A percentile compares a stretch with the other conserved stretches of the same genome.
Evolutionary conservation across 371 early-diverging fungal species (phyloP).

Genomic region (Lichtheimia corymbifera): DNA sequence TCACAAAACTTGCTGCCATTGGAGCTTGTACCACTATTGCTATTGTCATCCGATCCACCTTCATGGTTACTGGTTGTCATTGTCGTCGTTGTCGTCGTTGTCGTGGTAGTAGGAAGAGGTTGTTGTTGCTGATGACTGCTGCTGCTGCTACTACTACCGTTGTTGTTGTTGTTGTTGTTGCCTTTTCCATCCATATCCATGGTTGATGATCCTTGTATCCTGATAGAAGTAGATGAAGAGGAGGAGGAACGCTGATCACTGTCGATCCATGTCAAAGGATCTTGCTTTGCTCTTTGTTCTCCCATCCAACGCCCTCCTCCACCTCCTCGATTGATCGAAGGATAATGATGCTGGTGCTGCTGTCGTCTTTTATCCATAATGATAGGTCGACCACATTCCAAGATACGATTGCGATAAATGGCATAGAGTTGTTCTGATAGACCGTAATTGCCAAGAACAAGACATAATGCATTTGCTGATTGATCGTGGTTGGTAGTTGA

Average conservation of each 20-base stretch:
- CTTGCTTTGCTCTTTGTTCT: neutral
- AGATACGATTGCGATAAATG: conserved; percentile 44
- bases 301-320: too few species aligned
- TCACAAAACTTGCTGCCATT: conserved; percentile 16
- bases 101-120: neutral
- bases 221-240: neutral
- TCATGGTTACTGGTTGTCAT: neutral
- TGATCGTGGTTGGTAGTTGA: conserved; percentile 57
- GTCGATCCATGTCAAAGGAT: conserved; percentile 27
- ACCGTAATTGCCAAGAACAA: conserved; percentile 48
- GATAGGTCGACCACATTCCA: conserved; percentile 46
- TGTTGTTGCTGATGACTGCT: neutral
- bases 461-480: conserved; percentile 49
- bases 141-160: neutral
- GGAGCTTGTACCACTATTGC: conserved; percentile 4
- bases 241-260: conserved; percentile 16
- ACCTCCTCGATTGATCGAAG: too few species aligned
- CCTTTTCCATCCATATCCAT: neutral
- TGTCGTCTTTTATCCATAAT: neutral
- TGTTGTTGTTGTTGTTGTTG: neutral
- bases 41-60: neutral
- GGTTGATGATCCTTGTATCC: too few species aligned
- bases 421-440: conserved; percentile 49
- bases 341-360: too few species aligned
- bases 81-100: neutral